Conservation (phyloP, 257 asterid species). For the Verbascum thapsus region DNA sequence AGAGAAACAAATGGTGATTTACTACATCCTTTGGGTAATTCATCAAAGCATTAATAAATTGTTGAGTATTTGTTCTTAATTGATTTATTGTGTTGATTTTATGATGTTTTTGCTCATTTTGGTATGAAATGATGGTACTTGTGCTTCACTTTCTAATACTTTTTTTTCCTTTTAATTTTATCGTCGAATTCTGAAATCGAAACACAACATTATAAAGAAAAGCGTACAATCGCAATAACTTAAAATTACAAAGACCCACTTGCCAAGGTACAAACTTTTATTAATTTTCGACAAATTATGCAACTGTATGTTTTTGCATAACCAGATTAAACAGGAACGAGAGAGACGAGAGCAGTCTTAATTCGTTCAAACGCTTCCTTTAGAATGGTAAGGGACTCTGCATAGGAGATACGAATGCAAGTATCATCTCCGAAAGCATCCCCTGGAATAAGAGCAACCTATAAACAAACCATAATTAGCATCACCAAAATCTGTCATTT, state of each 20-base stretch:
- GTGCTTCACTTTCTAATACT: not conserved
- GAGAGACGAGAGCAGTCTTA: conserved; percentile 55
- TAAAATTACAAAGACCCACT: no score
- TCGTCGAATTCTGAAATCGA: no score
- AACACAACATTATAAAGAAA: no score
- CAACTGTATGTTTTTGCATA: not conserved
- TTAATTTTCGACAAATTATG: not conserved
- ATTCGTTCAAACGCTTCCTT: conserved; percentile 73
- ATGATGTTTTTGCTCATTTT: no score
- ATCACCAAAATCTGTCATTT: not conserved
- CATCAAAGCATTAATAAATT: no score
- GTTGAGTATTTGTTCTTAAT: no score
- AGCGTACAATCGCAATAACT: no score
- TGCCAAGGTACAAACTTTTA: no score
- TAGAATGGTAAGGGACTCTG: conserved; percentile 66
- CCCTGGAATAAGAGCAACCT: conserved; percentile 96
- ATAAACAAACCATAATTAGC: conserved; percentile 5
- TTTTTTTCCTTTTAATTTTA: no score
- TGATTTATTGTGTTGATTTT: no score
- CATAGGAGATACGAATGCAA: conserved; percentile 89
- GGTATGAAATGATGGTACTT: not conserved
- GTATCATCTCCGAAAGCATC: conserved; percentile 93
- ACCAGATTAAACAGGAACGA: conserved; percentile 42
- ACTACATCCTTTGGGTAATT: no score
- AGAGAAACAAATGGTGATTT: no score